Base-by-base conservation (phyloP, 1,284 basidiomycete genomes). In the Cryptococcus sp. region DNA sequence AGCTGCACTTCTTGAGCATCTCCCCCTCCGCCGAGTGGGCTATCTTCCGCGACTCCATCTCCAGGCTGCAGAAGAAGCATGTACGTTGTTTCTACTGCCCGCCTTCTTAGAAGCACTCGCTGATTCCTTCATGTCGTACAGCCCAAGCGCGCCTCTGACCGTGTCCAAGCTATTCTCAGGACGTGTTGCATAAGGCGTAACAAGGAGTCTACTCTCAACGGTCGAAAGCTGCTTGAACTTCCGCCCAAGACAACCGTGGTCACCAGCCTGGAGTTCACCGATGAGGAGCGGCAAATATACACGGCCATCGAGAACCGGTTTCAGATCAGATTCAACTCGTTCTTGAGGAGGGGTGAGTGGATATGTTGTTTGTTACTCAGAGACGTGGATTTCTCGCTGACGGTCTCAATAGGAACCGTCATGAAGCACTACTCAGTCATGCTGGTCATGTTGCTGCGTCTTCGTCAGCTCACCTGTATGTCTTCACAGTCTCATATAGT, bases 281-380 rank as follows among this genome's bases (percentile, higher is more conserved):
- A 56, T 3, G 74, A 78, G 21, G 77, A 79, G 61, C 63, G 75
- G 18, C 66, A 68, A 9, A 71, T 78, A 15, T 78, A 79, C 63
- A 63, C 62, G 12, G 60, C 66, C 4, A 62, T 77, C 28, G 75
- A 78, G 52, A 64, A 63, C 28, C 60, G 68, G 9, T 75, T 71
- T 33, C 59, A 64, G 38, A 58, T 76, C 15, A 60, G 63, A 8
- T 76, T 78, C 59, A 77, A 77, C 59, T 69, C 69, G 52, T 78
- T 68, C 63, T 65, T 77, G 45, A 58, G 64, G 39, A 60, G 53
- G 33, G 67, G 67, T 61, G n/a, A 46, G 42, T 28, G 15, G 18
- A 6, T 28, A 2, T 38, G 11, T 1, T 24, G 16, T 16, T 20
- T n/a, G 15, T n/a, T n/a, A n/a, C 20, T 43, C n/a, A n/a, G 23